These are phyloP conservation scores for Ogataea polymorpha DNA, from an alignment of 805 yeast genomes.

Conservation along the genomic window DNA sequence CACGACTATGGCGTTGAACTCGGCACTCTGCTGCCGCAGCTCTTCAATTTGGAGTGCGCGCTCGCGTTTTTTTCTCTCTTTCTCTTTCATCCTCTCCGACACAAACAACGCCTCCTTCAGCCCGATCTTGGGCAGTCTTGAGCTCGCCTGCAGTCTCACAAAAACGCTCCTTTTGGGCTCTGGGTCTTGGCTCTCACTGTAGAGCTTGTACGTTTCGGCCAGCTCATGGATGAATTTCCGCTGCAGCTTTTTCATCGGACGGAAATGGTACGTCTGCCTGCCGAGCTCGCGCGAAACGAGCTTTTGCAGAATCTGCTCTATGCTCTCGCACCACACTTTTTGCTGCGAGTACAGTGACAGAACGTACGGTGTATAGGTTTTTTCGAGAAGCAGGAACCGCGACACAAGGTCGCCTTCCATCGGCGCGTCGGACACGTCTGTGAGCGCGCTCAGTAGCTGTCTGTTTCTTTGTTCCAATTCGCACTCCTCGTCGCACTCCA, in stretches of 20 bases:
- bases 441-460: constrained; percentile 60
- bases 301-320: constrained; percentile 51
- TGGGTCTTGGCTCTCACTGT: constrained; percentile 72
- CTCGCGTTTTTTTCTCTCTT: constrained; percentile 29
- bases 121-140: constrained; percentile 41
- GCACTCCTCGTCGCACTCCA: constrained; percentile 74
- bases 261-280: constrained; percentile 53
- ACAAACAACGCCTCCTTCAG: constrained; percentile 43
- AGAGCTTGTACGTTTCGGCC: constrained; percentile 55
- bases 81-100: constrained; percentile 30
- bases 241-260: constrained; percentile 69
- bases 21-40: constrained; percentile 19
- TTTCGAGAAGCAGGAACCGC: constrained; percentile 25
- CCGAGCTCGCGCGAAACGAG: constrained; percentile 42
- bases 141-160: constrained; percentile 38
- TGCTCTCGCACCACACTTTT: constrained; percentile 61
- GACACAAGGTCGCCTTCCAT: constrained; percentile 21
- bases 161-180: constrained; percentile 78
- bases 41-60: constrained; percentile 26
- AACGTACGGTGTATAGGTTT: constrained; percentile 45
- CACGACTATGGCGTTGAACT: constrained; percentile 53
- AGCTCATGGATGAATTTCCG: constrained; percentile 69
- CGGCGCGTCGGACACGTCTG: constrained; percentile 9
- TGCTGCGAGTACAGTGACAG: constrained; percentile 52
- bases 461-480: constrained; percentile 55